A percentile compares a stretch with the other conserved stretches of the same genome.
Evolutionary conservation across 768 basidiomycete genomes (phyloP).

Genomic region (Lactarius akahatsu): DNA sequence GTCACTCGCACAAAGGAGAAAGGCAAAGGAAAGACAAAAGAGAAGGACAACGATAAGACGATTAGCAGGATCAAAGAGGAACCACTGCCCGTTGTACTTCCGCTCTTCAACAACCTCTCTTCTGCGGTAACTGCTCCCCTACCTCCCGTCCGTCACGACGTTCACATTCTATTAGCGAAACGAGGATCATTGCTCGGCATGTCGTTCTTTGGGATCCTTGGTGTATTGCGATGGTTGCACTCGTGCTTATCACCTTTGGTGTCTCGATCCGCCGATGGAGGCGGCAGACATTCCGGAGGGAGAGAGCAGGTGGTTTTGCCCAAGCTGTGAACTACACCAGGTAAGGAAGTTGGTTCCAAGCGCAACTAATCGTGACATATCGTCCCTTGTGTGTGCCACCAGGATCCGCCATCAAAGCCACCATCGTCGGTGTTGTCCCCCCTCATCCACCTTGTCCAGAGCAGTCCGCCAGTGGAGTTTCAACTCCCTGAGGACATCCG

Average conservation of each 20-base stretch:
- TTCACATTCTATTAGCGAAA: constrained; percentile 45
- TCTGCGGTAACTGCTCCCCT: constrained; percentile 38
- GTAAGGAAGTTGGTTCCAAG: constrained; percentile 41
- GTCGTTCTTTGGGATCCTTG: constrained; percentile 77
- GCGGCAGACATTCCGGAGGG: constrained; percentile 82
- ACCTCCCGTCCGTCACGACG: constrained; percentile 11
- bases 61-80: constrained; percentile 48
- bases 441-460: constrained; percentile 68
- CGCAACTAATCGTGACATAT: constrained; percentile 24
- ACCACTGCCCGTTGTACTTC: constrained; percentile 40
- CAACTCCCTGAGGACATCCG: constrained; percentile 85
- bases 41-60: constrained; percentile 36
- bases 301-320: constrained; percentile 73
- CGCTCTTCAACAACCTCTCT: constrained; percentile 37
- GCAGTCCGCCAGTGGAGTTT: constrained; percentile 74
- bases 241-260: constrained; percentile 93
- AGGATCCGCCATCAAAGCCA: constrained; percentile 71
- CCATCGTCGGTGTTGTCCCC: constrained; percentile 67
- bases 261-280: constrained; percentile 94
- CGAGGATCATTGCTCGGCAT: constrained; percentile 85
- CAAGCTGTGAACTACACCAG: constrained; percentile 64
- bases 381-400: constrained; percentile 20
- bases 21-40: constrained; percentile 45
- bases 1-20: constrained; percentile 36
- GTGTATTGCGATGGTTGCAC: constrained; percentile 98